Evolutionary conservation across 805 yeast genomes (phyloP).

Genomic region (Myxozyma sirexii): DNA sequence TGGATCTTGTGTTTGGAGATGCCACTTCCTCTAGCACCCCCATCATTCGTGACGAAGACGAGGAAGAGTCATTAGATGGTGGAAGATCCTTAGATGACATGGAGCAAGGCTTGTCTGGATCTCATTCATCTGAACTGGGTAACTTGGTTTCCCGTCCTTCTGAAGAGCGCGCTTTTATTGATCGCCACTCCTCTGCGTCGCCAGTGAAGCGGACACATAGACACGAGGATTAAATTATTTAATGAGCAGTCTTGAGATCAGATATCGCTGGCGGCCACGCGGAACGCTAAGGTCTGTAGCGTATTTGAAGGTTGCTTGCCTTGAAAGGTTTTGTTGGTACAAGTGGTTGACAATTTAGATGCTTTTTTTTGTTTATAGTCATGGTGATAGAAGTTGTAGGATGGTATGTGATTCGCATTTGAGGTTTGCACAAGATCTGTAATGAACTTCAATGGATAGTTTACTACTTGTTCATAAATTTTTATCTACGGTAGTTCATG

Average conservation of each 20-base stretch:
- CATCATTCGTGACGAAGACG: constrained; percentile 32
- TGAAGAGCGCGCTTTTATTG: constrained; percentile 28
- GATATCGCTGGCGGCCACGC: too few species aligned
- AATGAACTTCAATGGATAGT: too few species aligned
- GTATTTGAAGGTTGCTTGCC: too few species aligned
- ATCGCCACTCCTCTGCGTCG: constrained; percentile 2
- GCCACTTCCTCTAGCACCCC: constrained; percentile 41
- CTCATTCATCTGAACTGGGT: not conserved
- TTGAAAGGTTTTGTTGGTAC: too few species aligned
- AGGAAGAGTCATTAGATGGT: not conserved
- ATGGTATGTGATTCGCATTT: not conserved
- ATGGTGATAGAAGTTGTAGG: not conserved
- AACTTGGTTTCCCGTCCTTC: constrained; percentile 4
- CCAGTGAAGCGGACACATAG: constrained; percentile 2
- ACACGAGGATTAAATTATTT: constrained; percentile 8
- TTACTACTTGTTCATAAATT: not conserved
- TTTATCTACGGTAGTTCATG: not conserved
- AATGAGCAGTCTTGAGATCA: too few species aligned
- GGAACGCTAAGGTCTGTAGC: too few species aligned
- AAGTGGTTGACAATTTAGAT: too few species aligned
- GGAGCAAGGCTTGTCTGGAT: not conserved
- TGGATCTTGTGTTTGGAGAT: constrained; percentile 88
- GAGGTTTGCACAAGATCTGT: not conserved
- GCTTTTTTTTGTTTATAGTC: not conserved
- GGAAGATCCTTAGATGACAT: not conserved